These are phyloP conservation scores for Delphinella strobiligena DNA, from an alignment of 2,329 filamentous ascomycete genomes.

Conservation along the genomic window DNA sequence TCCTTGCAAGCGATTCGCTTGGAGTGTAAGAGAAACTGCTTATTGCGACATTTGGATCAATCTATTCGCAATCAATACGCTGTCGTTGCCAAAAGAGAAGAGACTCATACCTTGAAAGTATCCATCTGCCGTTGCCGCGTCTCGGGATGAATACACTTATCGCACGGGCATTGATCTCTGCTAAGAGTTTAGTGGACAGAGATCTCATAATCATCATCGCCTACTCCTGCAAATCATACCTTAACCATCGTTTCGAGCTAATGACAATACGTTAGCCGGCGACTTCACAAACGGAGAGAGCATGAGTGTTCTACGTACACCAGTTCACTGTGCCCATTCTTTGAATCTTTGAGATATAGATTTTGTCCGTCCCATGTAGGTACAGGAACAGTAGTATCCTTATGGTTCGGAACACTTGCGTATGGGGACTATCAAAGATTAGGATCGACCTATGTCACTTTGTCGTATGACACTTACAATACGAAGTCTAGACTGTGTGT, in stretches of 20 bases:
- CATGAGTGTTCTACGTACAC: constrained; percentile 1
- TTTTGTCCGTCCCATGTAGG: constrained; percentile 5
- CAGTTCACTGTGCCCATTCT: constrained; percentile 1
- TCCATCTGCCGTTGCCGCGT: constrained; percentile 11
- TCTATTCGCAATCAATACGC: too few relatives aligned
- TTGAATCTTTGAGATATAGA: constrained; percentile 3
- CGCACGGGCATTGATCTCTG: constrained; percentile 11
- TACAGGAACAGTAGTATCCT: not conserved
- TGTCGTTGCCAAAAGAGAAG: too few relatives aligned
- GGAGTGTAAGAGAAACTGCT: not conserved
- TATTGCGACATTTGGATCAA: constrained; percentile 5
- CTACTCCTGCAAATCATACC: constrained; percentile 3
- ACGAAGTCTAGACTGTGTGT: not conserved
- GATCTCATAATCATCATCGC: not conserved
- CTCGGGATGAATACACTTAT: constrained; percentile 10
- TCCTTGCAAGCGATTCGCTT: not conserved
- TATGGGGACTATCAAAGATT: constrained; percentile 2
- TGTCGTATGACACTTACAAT: not conserved
- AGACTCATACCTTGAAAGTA: constrained; percentile 6
- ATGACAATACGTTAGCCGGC: not conserved
- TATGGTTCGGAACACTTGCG: not conserved
- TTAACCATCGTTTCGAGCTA: constrained; percentile 7
- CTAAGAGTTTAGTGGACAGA: not conserved
- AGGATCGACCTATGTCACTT: not conserved
- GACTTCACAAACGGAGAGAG: not conserved